phyloP scores from a whole-genome alignment of 108 stramenopile genomes.

The Thalassiosira profunda region DNA sequence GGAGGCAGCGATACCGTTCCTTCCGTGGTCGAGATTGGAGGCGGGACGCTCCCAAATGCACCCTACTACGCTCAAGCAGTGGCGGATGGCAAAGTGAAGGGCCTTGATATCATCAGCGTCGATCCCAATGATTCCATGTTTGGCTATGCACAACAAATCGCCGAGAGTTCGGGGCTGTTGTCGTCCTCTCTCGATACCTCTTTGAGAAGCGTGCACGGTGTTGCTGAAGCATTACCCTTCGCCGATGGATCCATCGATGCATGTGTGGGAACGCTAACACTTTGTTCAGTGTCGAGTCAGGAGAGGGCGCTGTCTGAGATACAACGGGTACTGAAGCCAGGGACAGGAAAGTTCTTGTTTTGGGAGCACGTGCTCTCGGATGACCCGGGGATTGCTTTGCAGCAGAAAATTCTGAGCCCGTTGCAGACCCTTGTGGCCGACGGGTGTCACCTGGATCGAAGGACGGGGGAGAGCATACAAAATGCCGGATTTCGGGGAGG shows the following conservation, averaged over 20 bases:
- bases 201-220: constrained; percentile 49
- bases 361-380: constrained; percentile 78
- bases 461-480: constrained; percentile 56
- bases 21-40: constrained; percentile 50
- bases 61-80: constrained; percentile 42
- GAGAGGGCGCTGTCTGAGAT: constrained; percentile 66
- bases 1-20: constrained; percentile 9
- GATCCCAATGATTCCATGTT: constrained; percentile 63
- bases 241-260: constrained; percentile 50
- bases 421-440: constrained; percentile 77
- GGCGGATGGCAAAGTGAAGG: not conserved
- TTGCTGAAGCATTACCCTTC: constrained; percentile 55
- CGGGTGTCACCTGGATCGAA: constrained; percentile 86
- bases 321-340: constrained; percentile 59
- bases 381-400: constrained; percentile 49
- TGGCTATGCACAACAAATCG: constrained; percentile 52
- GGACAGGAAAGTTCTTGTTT: constrained; percentile 73
- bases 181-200: constrained; percentile 12
- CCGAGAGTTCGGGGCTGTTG: constrained; percentile 15
- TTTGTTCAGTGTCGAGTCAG: constrained; percentile 68
- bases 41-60: constrained; percentile 69
- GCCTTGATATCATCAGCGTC: constrained; percentile 55
- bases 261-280: constrained; percentile 48
- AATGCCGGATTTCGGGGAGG: constrained; percentile 33
- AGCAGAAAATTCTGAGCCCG: constrained; percentile 68